Base-by-base conservation (phyloP, 768 basidiomycete species). In the Russula griseocarnosa region DNA sequence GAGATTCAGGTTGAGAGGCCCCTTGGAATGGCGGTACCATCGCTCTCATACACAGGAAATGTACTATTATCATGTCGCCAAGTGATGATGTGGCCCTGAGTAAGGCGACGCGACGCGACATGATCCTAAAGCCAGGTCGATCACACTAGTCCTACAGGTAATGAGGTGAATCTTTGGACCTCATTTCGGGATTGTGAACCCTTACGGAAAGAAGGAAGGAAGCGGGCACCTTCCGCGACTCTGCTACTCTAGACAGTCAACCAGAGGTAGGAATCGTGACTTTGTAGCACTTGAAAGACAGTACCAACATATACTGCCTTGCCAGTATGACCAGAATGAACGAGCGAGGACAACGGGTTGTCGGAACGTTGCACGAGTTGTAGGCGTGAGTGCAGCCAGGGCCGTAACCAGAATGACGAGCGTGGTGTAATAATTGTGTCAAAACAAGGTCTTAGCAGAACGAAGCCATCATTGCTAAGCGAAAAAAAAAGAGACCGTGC, bases 371-470 rank as follows among this genome's bases (percentile, higher is more conserved):
- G n/a, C n/a, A n/a, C n/a, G n/a, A 28, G 16, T 28, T 28, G 28
- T 28, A 28, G 28, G 28, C 4, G 28, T 2, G 34, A 9, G 16
- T 16, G 26, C 20, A 28, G 8, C 32, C 5, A 24, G 44, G 49
- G 24, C 5, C 44, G 40, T 52, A 11, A 16, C 55, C 34, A 22
- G 22, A 13, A 10, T 24, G 26, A 49, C 11, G 36, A 32, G 44
- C 26, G 34, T 38, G n/a, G 58, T 46, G 34, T 59, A 32, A 59
- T 53, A 24, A 44, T 38, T 47, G 46, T 47, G 46, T 47, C n/a
- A 47, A 47, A 47, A 22, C 3, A 11, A 28, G 20, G 32, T 20
- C 24, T 36, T 32, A 9, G 36, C 5, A 10, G 22, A 49, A 58
- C 22, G 36, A 36, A 47, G 47, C 38, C n/a, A n/a, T n/a, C n/a